Evolutionary conservation across 257 asterid genomes (phyloP).

Genomic region (Gardenia jasminoides): DNA sequence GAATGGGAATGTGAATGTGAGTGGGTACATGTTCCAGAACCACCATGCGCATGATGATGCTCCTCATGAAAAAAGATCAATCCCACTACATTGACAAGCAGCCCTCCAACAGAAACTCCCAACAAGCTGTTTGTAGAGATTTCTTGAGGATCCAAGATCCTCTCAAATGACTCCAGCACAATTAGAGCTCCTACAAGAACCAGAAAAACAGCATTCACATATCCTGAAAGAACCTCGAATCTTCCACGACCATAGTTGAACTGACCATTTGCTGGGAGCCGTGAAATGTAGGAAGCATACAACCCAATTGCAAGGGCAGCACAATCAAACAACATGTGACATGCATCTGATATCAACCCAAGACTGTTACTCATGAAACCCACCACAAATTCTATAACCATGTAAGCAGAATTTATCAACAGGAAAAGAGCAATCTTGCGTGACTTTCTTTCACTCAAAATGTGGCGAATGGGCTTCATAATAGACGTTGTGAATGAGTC

Average conservation of each 20-base stretch:
- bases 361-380: conserved; percentile 99
- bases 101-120: conserved; percentile 88
- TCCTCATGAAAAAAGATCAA: conserved; percentile 94
- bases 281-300: conserved; percentile 90
- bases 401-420: conserved; percentile 84
- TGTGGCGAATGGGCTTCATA: conserved; percentile 83
- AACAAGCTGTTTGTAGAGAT: conserved; percentile 78
- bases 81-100: conserved; percentile 83
- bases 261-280: conserved; percentile 82
- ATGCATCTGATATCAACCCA: conserved; percentile 97
- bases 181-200: conserved; percentile 89
- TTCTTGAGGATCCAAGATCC: conserved; percentile 96
- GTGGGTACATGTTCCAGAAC: conserved; percentile 71
- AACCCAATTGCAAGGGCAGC: conserved; percentile 96
- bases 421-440: conserved; percentile 87
- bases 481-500: conserved; percentile 45
- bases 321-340: conserved; percentile 98
- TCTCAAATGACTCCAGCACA: conserved; percentile 82
- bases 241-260: conserved; percentile 96
- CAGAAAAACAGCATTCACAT: conserved; percentile 82
- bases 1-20: conserved; percentile 54
- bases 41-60: conserved; percentile 98
- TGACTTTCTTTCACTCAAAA: conserved; percentile 85
- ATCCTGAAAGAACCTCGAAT: conserved; percentile 93
- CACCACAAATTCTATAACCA: conserved; percentile 88